These are phyloP conservation scores for Diutina rugosa DNA, from an alignment of 1,139 yeast species.

Conservation along the genomic window DNA sequence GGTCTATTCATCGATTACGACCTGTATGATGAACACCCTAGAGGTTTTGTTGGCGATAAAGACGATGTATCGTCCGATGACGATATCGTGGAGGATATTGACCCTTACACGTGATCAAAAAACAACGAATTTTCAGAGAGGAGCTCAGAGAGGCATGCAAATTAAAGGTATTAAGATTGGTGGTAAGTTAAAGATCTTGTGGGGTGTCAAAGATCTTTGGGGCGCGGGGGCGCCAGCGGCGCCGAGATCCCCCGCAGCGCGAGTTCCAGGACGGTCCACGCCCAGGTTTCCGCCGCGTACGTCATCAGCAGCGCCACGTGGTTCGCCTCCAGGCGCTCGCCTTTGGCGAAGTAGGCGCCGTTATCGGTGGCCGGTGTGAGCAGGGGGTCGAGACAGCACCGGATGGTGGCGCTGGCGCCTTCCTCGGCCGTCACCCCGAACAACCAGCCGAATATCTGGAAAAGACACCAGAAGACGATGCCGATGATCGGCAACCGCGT, in stretches of 20 bases:
- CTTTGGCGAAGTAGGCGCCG: slow-evolving; percentile 58
- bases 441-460: slow-evolving; percentile 52
- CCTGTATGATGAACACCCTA: background rate
- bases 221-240: background rate
- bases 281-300: slow-evolving; percentile 64
- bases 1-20: slow-evolving; percentile 1
- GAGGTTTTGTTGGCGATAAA: background rate
- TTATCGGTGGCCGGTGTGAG: slow-evolving; percentile 41
- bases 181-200: slow-evolving; percentile 6
- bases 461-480: slow-evolving; percentile 51
- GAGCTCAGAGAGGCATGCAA: slow-evolving; percentile 3
- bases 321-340: slow-evolving; percentile 42
- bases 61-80: background rate
- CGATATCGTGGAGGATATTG: background rate
- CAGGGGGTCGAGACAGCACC: slow-evolving; percentile 46
- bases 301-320: slow-evolving; percentile 44
- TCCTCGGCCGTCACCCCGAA: slow-evolving; percentile 64
- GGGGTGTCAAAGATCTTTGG: background rate
- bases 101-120: slow-evolving; percentile 4
- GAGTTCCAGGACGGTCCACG: slow-evolving; percentile 65
- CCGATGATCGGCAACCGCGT: slow-evolving; percentile 71
- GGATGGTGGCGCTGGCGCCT: slow-evolving; percentile 56
- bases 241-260: slow-evolving; percentile 28
- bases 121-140: background rate
- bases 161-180: slow-evolving; percentile 5